Percentiles rank a stretch among this genome's conserved stretches.
phyloP scores from a whole-genome alignment of 2,329 filamentous ascomycete genomes.

The Penicillium griseofulvum region DNA sequence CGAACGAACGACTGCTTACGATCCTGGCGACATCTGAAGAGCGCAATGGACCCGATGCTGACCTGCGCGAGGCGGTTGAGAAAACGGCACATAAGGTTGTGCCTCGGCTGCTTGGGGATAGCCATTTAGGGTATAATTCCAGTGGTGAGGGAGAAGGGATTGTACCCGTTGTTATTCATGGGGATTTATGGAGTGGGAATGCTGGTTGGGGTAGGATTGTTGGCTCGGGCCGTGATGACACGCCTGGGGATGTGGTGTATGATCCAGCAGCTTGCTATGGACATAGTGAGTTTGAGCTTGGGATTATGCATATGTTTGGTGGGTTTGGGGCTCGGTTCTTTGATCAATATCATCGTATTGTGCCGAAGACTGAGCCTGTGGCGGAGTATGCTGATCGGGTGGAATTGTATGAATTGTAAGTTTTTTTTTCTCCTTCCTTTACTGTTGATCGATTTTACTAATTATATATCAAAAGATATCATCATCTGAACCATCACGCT shows the following conservation, averaged over 20 bases:
- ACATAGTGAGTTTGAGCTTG: conserved; percentile 85
- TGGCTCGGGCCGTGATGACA: conserved; percentile 40
- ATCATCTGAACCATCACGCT: conserved; percentile 84
- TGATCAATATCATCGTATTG: conserved; percentile 70
- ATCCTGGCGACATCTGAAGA: conserved; percentile 59
- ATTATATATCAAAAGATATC: conserved; percentile 59
- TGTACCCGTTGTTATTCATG: conserved; percentile 79
- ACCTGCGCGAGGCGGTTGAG: conserved; percentile 64
- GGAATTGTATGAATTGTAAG: conserved; percentile 75
- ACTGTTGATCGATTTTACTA: conserved; percentile 1
- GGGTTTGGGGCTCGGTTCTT: conserved; percentile 73
- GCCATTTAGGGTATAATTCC: conserved; percentile 55
- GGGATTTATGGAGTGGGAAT: conserved; percentile 93
- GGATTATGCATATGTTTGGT: conserved; percentile 96
- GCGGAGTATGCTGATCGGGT: conserved; percentile 84
- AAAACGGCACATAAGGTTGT: conserved; percentile 64
- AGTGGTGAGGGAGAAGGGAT: conserved; percentile 54
- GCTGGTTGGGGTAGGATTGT: conserved; percentile 64
- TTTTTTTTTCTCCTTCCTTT: conserved; percentile 25
- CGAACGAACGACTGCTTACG: conserved; percentile 66
- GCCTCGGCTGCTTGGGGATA: conserved; percentile 70
- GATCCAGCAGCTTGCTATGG: conserved; percentile 80
- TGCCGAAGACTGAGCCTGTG: conserved; percentile 75
- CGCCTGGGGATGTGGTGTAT: conserved; percentile 72
- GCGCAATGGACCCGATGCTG: conserved; percentile 63